Evolutionary conservation across 2,329 filamentous ascomycete species (phyloP), one percentile per base, ranked within the genome.

Genomic region (Coniochaeta sp.): DNA sequence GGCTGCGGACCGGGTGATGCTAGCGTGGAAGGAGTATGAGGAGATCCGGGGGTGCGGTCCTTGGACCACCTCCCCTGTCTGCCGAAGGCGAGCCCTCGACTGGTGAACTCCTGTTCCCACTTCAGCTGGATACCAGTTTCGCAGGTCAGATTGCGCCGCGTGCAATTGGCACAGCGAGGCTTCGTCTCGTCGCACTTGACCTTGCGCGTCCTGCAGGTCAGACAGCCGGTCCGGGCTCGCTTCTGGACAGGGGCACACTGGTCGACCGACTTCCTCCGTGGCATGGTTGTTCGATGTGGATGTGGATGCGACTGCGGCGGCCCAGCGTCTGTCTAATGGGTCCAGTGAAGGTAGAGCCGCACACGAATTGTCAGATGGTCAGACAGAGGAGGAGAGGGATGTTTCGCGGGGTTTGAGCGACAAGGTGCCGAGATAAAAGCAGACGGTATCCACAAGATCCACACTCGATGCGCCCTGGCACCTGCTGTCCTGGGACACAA

Each of bases 111-210:
- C 2, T 50, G 70, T 65, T 65, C 75, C 63, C 63, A 66, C 55
- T 65, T 64, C 24, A 66, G 56, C 58, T 61, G 59, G 52, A 61
- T 57, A 19, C 54, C 54, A 22, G 28, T 56, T 3, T 56, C 28
- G 58, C 59, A 61, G 22, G 57, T 62, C 16, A 71, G 62, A n/a
- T 62, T 62, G 57, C 69, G 71, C 22, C 67, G 65, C 38, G 64
- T 65, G 44, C 74, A 77, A 58, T 74, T 71, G 34, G 70, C 69
- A 62, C 76, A 79, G 47, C 71, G 70, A 2, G 77, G 77, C 62
- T 77, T 77, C 10, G 65, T 67, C 66, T 79, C 77, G 61, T 79
- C 76, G 66, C 77, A 79, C 65, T 79, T 79, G 71, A 79, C 79
- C 70, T 79, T 78, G 52, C 77, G 73, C 28, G 70, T 70, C 64